These are phyloP conservation scores for Penicillium verhagenii DNA, from an alignment of 495 filamentous ascomycete genomes.

Conservation along the genomic window DNA sequence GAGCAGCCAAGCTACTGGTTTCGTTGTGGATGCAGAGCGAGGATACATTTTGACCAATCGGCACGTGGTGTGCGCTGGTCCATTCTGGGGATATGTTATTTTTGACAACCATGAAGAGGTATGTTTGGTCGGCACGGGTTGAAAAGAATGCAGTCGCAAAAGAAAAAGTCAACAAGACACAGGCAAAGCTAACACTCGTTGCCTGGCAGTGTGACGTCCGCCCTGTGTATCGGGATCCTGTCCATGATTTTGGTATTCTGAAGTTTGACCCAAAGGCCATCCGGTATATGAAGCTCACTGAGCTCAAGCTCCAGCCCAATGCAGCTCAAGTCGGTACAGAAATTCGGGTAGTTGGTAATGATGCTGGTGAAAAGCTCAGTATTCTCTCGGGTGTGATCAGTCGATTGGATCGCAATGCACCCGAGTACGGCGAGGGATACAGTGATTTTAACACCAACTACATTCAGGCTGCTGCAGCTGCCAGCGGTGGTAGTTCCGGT, in stretches of 20 bases:
- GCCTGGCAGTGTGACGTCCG: slow-evolving; percentile 77
- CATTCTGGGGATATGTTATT: slow-evolving; percentile 96
- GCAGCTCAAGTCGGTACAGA: slow-evolving; percentile 85
- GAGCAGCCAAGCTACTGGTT: slow-evolving; percentile 93
- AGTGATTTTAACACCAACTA: slow-evolving; percentile 99
- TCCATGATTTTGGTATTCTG: slow-evolving; percentile 97
- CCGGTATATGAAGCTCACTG: slow-evolving; percentile 88
- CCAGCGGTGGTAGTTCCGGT: slow-evolving; percentile 93
- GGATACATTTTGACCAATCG: slow-evolving; percentile 89
- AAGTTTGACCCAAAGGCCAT: slow-evolving; percentile 93
- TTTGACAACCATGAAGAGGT: slow-evolving; percentile 97
- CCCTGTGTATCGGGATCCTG: slow-evolving; percentile 97
- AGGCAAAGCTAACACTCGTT: background rate
- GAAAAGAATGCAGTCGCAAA: background rate
- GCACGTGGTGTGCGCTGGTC: slow-evolving; percentile 94
- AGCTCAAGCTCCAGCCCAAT: slow-evolving; percentile 82
- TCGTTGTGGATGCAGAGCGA: slow-evolving; percentile 93
- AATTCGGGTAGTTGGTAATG: slow-evolving; percentile 96
- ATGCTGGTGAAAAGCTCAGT: slow-evolving; percentile 97
- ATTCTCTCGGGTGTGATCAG: slow-evolving; percentile 98
- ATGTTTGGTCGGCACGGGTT: slow-evolving; percentile 15
- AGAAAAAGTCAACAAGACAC: background rate
- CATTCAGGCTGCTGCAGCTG: slow-evolving; percentile 95
- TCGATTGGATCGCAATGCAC: slow-evolving; percentile 91
- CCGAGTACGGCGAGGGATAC: slow-evolving; percentile 97